A percentile compares a stretch with the other conserved stretches of the same genome.
Evolutionary conservation across 2,329 filamentous ascomycete genomes (phyloP).

Genomic region (Fusarium longipes): DNA sequence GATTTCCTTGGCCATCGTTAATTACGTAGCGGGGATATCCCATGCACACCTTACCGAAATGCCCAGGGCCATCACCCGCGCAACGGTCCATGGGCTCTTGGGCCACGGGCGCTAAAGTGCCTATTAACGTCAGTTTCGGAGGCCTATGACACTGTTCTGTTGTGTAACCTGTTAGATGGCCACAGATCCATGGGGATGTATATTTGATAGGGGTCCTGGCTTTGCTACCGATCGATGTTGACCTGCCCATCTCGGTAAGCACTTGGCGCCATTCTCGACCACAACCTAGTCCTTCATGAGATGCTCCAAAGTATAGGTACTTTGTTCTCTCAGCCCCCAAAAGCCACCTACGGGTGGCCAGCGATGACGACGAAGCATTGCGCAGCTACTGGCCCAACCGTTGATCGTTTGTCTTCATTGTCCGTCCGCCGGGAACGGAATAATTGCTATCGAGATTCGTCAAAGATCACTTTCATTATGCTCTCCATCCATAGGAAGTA

Average conservation of each 20-base stretch:
- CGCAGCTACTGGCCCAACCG: conserved; percentile 15
- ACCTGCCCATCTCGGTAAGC: conserved; percentile 40
- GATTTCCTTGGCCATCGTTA: conserved; percentile 13
- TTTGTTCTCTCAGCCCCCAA: conserved; percentile 16
- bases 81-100: conserved; percentile 28
- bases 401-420: background rate
- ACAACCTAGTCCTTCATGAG: background rate
- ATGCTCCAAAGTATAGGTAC: conserved; percentile 23
- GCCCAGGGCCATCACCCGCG: conserved; percentile 26
- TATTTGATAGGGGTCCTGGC: conserved; percentile 20
- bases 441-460: background rate
- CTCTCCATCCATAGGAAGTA: too few relatives aligned
- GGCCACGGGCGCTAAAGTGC: conserved; percentile 13
- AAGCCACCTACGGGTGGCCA: conserved; percentile 31
- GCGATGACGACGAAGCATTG: conserved; percentile 39
- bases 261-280: conserved; percentile 7
- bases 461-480: background rate
- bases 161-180: too few relatives aligned
- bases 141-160: conserved; percentile 13
- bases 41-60: conserved; percentile 20
- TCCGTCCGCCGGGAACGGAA: conserved; percentile 2
- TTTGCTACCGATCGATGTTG: conserved; percentile 16
- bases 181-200: too few relatives aligned
- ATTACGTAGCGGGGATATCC: conserved; percentile 9
- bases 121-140: conserved; percentile 17